These are phyloP conservation scores for sunflower (Helianthus annuus) DNA, from an alignment of 129 eudicot genomes.

Conservation along the genomic window HanXRQr2.0-SUNRISE NC_035444.2:90362765-90363264, in stretches of 20 bases:
- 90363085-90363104: slow-evolving; percentile 14
- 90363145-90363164: no score
- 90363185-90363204: no score
- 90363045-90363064: slow-evolving; percentile 71
- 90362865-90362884: slow-evolving; percentile 88
- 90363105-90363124: slow-evolving; percentile 1
- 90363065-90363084: slow-evolving; percentile 40
- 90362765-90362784: background rate
- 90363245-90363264: no score
- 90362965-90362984: background rate
- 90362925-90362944: background rate
- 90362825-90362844: slow-evolving; percentile 48
- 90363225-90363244: no score
- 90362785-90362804: slow-evolving; percentile 69
- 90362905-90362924: no score
- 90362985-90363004: slow-evolving; percentile 34
- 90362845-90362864: slow-evolving; percentile 63
- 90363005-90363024: slow-evolving; percentile 90
- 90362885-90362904: slow-evolving; percentile 41
- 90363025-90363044: slow-evolving; percentile 85
- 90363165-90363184: no score
- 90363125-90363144: no score
- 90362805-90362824: slow-evolving; percentile 74
- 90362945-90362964: slow-evolving; percentile 12
- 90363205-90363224: no score